These are phyloP conservation scores for Apophysomyces variabilis DNA, from an alignment of 371 early-diverging fungal genomes.

Conservation along the genomic window DNA sequence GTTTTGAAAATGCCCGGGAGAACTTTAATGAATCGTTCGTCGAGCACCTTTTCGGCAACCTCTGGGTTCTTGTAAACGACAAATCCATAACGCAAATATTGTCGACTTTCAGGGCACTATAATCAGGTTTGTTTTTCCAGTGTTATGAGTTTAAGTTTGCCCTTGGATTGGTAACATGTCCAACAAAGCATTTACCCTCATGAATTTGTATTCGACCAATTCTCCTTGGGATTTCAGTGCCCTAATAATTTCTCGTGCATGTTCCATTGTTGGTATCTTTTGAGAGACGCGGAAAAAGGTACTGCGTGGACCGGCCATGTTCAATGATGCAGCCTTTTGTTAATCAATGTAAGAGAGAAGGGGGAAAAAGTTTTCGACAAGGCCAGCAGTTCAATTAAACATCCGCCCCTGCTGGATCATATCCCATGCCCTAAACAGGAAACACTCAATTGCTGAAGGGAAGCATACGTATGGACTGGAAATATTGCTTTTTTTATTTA, in stretches of 20 bases:
- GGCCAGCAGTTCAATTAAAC: too few relatives aligned
- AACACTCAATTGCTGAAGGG: too few relatives aligned
- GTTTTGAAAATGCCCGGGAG: slow-evolving; percentile 23
- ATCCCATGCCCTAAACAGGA: too few relatives aligned
- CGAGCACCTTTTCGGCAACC: slow-evolving; percentile 20
- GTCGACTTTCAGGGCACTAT: slow-evolving; percentile 34
- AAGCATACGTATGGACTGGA: too few relatives aligned
- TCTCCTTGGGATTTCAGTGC: slow-evolving; percentile 26
- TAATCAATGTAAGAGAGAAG: neutral
- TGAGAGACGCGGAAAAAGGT: slow-evolving; percentile 26
- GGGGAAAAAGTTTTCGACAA: neutral
- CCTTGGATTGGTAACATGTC: neutral
- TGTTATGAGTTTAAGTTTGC: neutral
- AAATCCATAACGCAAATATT: slow-evolving; percentile 31
- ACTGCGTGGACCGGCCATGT: neutral
- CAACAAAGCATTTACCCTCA: slow-evolving; percentile 22
- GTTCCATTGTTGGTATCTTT: slow-evolving; percentile 20
- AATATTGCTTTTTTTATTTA: too few relatives aligned
- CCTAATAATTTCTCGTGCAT: slow-evolving; percentile 29
- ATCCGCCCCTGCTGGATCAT: too few relatives aligned
- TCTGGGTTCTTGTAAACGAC: slow-evolving; percentile 27
- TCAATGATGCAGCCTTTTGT: slow-evolving; percentile 1
- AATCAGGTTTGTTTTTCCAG: neutral
- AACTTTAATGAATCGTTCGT: slow-evolving; percentile 26
- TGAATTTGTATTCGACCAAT: slow-evolving; percentile 31